These are phyloP conservation scores for Lentinula sp. DNA, from an alignment of 768 basidiomycete species.

Conservation along the genomic window DNA sequence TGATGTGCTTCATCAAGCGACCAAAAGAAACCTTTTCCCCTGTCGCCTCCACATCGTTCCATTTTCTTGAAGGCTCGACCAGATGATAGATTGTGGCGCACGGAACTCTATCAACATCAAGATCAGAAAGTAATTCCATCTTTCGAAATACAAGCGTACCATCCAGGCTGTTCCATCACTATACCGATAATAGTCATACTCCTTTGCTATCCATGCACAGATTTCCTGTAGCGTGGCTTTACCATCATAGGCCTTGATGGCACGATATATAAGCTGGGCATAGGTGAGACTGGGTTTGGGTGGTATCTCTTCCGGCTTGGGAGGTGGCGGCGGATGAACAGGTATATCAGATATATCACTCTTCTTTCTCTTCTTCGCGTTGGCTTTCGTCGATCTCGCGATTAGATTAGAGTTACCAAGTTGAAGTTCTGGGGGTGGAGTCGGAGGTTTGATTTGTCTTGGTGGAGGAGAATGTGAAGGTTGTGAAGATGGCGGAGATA, in stretches of 20 bases:
- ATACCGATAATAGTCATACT: constrained; percentile 86
- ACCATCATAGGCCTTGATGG: constrained; percentile 75
- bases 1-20: constrained; percentile 74
- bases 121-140: constrained; percentile 8
- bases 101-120: constrained; percentile 62
- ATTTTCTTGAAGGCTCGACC: constrained; percentile 89
- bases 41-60: constrained; percentile 77
- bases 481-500: constrained; percentile 77
- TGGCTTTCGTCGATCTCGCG: constrained; percentile 35
- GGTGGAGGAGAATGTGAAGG: constrained; percentile 73
- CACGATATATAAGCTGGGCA: constrained; percentile 86
- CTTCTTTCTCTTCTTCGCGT: constrained; percentile 67
- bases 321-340: constrained; percentile 26
- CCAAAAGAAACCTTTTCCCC: constrained; percentile 93
- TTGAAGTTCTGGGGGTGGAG: constrained; percentile 35
- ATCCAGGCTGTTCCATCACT: constrained; percentile 86
- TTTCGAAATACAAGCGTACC: constrained; percentile 40
- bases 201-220: constrained; percentile 84
- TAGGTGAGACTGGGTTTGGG: constrained; percentile 89
- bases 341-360: constrained; percentile 30
- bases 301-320: constrained; percentile 72
- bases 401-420: constrained; percentile 63
- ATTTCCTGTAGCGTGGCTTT: constrained; percentile 92
- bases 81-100: constrained; percentile 92
- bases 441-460: constrained; percentile 14